Conservation (phyloP, 1,139 yeast genomes). For the Taphrina communis region DNA sequence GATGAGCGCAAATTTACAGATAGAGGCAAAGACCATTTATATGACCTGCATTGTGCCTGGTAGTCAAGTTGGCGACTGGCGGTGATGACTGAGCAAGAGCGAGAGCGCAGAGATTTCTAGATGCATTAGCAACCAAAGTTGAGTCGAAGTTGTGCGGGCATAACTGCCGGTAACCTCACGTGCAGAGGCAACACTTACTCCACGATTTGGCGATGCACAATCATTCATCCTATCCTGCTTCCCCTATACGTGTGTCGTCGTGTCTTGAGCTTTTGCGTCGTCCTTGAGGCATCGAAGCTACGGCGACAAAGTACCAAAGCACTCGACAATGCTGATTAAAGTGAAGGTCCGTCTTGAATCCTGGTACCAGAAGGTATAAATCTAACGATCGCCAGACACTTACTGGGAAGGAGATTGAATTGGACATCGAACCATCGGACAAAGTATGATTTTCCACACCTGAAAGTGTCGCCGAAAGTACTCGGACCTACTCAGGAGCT, state of each 20-base stretch:
- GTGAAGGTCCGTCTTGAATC: constrained; percentile 60
- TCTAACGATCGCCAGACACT: constrained; percentile 20
- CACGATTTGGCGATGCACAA: neutral
- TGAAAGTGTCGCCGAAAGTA: too few relatives aligned
- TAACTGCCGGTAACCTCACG: constrained; percentile 8
- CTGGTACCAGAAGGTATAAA: neutral
- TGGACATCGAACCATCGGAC: constrained; percentile 78
- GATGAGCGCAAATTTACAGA: constrained; percentile 6
- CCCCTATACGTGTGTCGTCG: neutral
- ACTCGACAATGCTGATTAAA: constrained; percentile 62
- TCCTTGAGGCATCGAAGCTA: neutral
- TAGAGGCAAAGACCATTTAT: neutral
- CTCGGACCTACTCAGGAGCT: too few relatives aligned
- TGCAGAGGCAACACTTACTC: neutral
- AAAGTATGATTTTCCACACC: constrained; percentile 53
- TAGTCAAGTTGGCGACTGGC: neutral
- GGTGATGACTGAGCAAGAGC: neutral
- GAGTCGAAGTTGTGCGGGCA: neutral
- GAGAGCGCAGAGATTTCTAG: neutral
- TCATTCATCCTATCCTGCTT: neutral
- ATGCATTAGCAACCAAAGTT: constrained; percentile 7
- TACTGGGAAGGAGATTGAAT: constrained; percentile 60
- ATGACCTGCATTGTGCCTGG: neutral
- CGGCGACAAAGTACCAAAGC: neutral
- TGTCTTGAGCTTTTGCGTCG: neutral